A percentile compares a stretch with the other conserved stretches of the same genome.
These are phyloP conservation scores for Cryptosporidium tyzzeri DNA, from an alignment of 169 alveolate genomes.

Conservation along the genomic window DNA sequence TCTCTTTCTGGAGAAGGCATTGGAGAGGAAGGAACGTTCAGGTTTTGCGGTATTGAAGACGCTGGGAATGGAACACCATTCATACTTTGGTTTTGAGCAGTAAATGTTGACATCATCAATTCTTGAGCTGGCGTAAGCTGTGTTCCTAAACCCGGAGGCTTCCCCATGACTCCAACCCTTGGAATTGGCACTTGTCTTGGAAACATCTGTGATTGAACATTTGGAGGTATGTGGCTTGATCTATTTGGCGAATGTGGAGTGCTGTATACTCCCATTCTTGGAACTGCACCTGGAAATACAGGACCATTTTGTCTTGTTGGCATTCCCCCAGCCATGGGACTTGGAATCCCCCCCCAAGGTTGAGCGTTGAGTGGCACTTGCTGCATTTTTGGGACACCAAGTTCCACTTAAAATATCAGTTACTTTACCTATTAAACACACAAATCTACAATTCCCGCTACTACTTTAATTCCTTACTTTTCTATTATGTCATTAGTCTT, in stretches of 20 bases:
- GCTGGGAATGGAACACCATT: slow-evolving; percentile 6
- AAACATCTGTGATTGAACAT: slow-evolving; percentile 12
- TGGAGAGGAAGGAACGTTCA: slow-evolving; percentile 12
- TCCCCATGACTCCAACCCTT: neutral
- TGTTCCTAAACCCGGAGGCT: neutral
- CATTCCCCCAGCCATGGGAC: slow-evolving; percentile 21
- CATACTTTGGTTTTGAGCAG: slow-evolving; percentile 30
- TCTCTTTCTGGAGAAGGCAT: slow-evolving; percentile 56
- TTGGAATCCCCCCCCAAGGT: slow-evolving; percentile 36
- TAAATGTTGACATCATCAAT: slow-evolving; percentile 39
- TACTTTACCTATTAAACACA: slow-evolving; percentile 1
- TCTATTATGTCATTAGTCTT: slow-evolving; percentile 3
- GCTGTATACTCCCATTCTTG: slow-evolving; percentile 41
- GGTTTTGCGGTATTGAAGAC: neutral
- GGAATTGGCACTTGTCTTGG: slow-evolving; percentile 62
- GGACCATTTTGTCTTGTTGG: slow-evolving; percentile 44
- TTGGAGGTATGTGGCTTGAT: slow-evolving; percentile 13
- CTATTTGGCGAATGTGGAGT: slow-evolving; percentile 69
- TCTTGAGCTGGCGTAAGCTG: slow-evolving; percentile 57
- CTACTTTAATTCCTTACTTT: neutral
- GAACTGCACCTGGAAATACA: slow-evolving; percentile 33
- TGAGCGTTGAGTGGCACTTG: slow-evolving; percentile 33
- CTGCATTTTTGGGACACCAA: slow-evolving; percentile 19
- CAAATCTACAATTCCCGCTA: slow-evolving; percentile 8
- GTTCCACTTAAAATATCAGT: neutral